phyloP scores from a whole-genome alignment of 495 filamentous ascomycete species.

The Chaetomium fimeti region DNA sequence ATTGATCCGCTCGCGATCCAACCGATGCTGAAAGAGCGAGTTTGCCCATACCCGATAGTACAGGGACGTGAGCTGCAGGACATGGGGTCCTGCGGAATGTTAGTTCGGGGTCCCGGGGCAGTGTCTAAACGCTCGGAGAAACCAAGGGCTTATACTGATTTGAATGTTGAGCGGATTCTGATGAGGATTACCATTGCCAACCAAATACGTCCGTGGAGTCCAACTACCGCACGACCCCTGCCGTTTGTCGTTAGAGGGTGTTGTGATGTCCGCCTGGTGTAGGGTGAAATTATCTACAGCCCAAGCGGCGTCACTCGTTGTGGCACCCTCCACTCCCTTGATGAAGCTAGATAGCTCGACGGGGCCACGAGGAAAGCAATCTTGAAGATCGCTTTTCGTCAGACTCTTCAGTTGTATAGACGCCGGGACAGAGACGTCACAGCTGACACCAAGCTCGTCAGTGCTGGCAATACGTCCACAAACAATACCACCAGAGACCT shows the following conservation, averaged over 20 bases:
- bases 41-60: background rate
- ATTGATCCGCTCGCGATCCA: background rate
- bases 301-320: too few relatives aligned
- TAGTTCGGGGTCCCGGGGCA: too few relatives aligned
- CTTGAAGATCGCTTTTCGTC: background rate
- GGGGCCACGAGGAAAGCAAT: background rate
- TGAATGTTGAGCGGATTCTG: slow-evolving; percentile 15
- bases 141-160: too few relatives aligned
- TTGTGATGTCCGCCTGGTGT: too few relatives aligned
- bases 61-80: background rate
- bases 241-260: too few relatives aligned
- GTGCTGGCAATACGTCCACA: slow-evolving; percentile 4
- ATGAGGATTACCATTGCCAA: slow-evolving; percentile 18
- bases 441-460: background rate
- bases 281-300: too few relatives aligned
- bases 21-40: background rate
- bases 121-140: too few relatives aligned
- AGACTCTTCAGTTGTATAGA: background rate
- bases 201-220: background rate
- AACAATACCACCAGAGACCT: background rate
- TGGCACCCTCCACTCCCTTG: too few relatives aligned
- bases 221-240: background rate
- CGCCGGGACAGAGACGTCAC: background rate
- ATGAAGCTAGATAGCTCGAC: too few relatives aligned
- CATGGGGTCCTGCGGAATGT: too few relatives aligned